phyloP scores from a whole-genome alignment of 305 asterid genomes.

The Ajuga reptans region DNA sequence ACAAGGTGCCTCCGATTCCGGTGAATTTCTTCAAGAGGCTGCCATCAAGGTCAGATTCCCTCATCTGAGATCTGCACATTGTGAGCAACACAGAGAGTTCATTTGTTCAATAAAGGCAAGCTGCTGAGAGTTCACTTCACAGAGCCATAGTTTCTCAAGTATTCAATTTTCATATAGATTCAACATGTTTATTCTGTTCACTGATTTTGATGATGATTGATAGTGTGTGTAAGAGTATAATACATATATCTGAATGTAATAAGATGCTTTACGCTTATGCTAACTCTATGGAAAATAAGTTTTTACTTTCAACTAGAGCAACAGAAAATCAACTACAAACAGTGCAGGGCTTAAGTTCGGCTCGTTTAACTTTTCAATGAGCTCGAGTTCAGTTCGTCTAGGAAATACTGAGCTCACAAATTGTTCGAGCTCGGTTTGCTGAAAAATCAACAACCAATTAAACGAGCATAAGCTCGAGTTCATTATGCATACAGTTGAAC shows the following conservation, averaged over 20 bases:
- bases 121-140: background rate
- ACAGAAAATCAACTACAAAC: background rate
- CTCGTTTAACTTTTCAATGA: no score
- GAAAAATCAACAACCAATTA: no score
- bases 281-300: background rate
- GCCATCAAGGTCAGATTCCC: constrained; percentile 75
- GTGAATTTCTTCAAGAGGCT: constrained; percentile 90
- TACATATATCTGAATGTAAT: constrained; percentile 17
- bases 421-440: no score
- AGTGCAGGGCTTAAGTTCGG: no score
- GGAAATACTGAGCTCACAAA: no score
- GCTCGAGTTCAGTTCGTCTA: no score
- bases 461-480: no score
- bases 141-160: constrained; percentile 7
- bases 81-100: background rate
- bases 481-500: no score
- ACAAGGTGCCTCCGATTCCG: constrained; percentile 72
- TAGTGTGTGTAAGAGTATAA: constrained; percentile 16
- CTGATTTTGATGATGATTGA: constrained; percentile 12
- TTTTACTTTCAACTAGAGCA: constrained; percentile 31
- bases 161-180: constrained; percentile 20
- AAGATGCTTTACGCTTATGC: background rate
- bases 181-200: constrained; percentile 5
- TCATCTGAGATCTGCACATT: constrained; percentile 38
- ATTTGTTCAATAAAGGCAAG: constrained; percentile 10